Evolutionary conservation across 495 filamentous ascomycete species (phyloP), one percentile per base, ranked within the genome.

Genomic region (Sporormia fimetaria): DNA sequence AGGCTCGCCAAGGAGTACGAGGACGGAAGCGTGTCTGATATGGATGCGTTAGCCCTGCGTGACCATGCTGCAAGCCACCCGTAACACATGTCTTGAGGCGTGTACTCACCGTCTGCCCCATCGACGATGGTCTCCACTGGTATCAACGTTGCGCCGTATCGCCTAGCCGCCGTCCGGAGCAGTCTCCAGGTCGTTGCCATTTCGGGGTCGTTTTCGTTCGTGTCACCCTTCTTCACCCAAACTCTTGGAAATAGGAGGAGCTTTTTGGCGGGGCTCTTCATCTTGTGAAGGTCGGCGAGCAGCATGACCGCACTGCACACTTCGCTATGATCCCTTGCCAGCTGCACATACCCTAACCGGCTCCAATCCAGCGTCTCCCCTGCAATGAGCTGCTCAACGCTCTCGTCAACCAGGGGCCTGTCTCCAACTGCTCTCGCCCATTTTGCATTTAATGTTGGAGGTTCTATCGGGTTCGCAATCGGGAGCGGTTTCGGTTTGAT

Each of bases 221-320:
- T 55, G 22, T 44, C 47, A 21, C 38, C 47, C 30, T 45, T 36
- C 29, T 44, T 38, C 24, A 63, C 52, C 66, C 66, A 68, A 4
- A 46, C 52, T 30, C 45, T 49, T 12, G 67, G 67, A 47, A 69
- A 71, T 49, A 70, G 26, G 15, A 71, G 42, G 1, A 70, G 45
- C 38, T 59, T 52, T 36, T 57, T 56, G 22, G 65, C 66, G 17
- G 61, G 63, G 35, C 61, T 66, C 44, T 57, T 62, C 47, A 58
- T 52, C 30, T 55, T 41, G 11, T 66, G 55, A 23, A 71, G 41
- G 22, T 63, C 63, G 8, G 57, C 63, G 20, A 70, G 63, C 17
- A 63, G 55, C 60, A 69, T 70, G 16, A 71, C 48, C 1, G 65
- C 60, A 22, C 54, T 61, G 56, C 67, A 71, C 7, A 71, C 51